Conservation (phyloP, 257 asterid species). For the Nicotiana undulata region DNA sequence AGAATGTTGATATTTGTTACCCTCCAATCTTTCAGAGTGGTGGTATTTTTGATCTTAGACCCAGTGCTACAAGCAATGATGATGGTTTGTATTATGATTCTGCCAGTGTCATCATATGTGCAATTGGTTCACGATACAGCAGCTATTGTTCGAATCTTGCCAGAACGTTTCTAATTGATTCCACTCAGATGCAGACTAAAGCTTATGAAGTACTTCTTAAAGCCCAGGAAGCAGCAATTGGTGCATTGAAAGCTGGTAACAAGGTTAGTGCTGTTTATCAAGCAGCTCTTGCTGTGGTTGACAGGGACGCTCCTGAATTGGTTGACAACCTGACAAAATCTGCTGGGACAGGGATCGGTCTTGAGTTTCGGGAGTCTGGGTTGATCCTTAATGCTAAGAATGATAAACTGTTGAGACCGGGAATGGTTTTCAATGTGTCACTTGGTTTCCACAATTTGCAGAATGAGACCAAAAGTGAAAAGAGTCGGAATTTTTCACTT, state of each 20-base stretch:
- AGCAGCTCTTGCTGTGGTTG: slow-evolving; percentile 16
- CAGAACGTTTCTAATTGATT: slow-evolving; percentile 21
- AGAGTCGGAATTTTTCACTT: slow-evolving; percentile 17
- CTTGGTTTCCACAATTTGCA: slow-evolving; percentile 24
- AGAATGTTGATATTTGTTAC: slow-evolving; percentile 75
- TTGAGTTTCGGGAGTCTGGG: slow-evolving; percentile 28
- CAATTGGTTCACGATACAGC: slow-evolving; percentile 22
- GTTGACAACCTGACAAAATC: slow-evolving; percentile 15
- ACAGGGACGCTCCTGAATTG: slow-evolving; percentile 24
- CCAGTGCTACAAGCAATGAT: slow-evolving; percentile 26
- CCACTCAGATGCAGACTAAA: slow-evolving; percentile 17
- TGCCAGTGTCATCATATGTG: slow-evolving; percentile 26
- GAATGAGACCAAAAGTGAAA: slow-evolving; percentile 18
- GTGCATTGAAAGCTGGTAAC: slow-evolving; percentile 18
- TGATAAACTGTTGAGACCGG: slow-evolving; percentile 17
- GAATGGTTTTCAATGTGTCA: slow-evolving; percentile 25
- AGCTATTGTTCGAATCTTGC: slow-evolving; percentile 28
- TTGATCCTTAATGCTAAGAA: slow-evolving; percentile 20
- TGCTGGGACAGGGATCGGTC: slow-evolving; percentile 28
- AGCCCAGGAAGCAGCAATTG: slow-evolving; percentile 17
- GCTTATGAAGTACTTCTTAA: slow-evolving; percentile 24
- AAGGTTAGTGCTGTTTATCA: slow-evolving; percentile 15
- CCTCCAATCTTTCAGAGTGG: slow-evolving; percentile 71
- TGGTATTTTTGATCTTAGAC: slow-evolving; percentile 22
- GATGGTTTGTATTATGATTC: slow-evolving; percentile 20